Conservation (phyloP, 1,284 basidiomycete genomes). For the Chalciporus sp. region DNA sequence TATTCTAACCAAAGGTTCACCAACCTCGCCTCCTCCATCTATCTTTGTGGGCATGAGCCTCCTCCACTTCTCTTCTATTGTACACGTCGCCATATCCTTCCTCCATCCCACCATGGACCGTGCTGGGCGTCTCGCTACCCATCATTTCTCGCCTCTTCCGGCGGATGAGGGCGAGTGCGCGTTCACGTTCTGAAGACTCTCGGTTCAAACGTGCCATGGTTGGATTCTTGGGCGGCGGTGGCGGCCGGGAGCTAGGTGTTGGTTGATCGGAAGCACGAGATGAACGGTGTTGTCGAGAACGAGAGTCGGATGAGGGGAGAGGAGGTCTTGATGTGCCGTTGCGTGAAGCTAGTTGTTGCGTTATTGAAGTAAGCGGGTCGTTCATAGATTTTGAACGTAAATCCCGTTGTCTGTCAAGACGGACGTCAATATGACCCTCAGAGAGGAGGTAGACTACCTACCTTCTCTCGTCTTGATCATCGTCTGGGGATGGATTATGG, state of each 20-base stretch:
- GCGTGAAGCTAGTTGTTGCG: conserved; percentile 57
- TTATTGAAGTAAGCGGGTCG: conserved; percentile 75
- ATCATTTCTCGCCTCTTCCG: conserved; percentile 62
- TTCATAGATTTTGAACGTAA: conserved; percentile 59
- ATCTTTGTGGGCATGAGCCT: conserved; percentile 51
- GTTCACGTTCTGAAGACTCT: conserved; percentile 71
- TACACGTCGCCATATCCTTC: conserved; percentile 69
- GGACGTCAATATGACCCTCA: conserved; percentile 1
- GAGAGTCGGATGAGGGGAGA: conserved; percentile 9
- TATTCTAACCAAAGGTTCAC: no score
- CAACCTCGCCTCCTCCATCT: conserved; percentile 19
- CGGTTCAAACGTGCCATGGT: conserved; percentile 59
- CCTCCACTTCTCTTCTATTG: conserved; percentile 70
- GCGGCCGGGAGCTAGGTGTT: conserved; percentile 20
- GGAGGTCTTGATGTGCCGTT: conserved; percentile 6
- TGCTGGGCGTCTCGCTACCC: conserved; percentile 70
- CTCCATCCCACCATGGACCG: conserved; percentile 51
- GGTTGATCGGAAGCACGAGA: conserved; percentile 15
- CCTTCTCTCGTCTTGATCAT: conserved; percentile 27
- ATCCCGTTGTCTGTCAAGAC: conserved; percentile 56
- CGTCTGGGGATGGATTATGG: conserved; percentile 33
- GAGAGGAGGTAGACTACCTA: conserved; percentile 14
- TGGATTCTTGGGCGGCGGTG: conserved; percentile 36
- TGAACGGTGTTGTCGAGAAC: conserved; percentile 5
- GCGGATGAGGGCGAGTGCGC: conserved; percentile 68